Conservation (phyloP, 257 asterid genomes). For the Fraxinus anomala region DNA sequence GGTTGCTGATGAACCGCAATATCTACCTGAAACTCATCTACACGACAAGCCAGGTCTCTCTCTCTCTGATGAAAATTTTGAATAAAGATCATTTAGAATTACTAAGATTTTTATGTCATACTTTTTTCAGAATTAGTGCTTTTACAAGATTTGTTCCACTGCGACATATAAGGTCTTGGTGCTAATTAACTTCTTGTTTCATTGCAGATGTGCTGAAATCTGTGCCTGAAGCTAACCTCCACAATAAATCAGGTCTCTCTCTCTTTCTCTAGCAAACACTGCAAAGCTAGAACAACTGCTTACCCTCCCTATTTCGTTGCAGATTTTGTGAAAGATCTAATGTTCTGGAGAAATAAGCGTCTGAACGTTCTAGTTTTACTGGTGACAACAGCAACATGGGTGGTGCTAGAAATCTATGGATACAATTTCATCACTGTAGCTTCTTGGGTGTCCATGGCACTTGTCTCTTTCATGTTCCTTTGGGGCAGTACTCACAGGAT, state of each 20-base stretch:
- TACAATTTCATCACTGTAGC: slow-evolving; percentile 44
- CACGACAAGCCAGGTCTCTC: not conserved
- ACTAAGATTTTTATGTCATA: not conserved
- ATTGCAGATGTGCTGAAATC: not conserved
- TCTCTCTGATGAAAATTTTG: not conserved
- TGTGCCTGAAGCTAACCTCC: slow-evolving; percentile 18
- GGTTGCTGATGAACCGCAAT: not conserved
- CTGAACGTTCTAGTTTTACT: slow-evolving; percentile 35
- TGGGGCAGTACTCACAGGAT: slow-evolving; percentile 55
- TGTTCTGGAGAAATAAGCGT: slow-evolving; percentile 60
- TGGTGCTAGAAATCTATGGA: slow-evolving; percentile 46
- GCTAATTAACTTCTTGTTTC: not conserved
- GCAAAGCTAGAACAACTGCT: not conserved
- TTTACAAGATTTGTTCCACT: not conserved
- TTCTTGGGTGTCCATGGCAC: slow-evolving; percentile 53
- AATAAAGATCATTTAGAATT: too few relatives aligned
- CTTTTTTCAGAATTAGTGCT: not conserved
- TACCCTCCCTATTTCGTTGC: slow-evolving; percentile 17
- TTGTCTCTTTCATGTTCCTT: slow-evolving; percentile 39
- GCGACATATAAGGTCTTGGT: not conserved
- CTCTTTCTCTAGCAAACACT: not conserved
- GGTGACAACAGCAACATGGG: slow-evolving; percentile 51
- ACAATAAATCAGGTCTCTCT: slow-evolving; percentile 17
- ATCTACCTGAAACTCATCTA: not conserved
- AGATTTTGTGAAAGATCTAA: slow-evolving; percentile 45